Conservation (phyloP, 495 filamentous ascomycete genomes). For the Venustampulla echinocandica region DNA sequence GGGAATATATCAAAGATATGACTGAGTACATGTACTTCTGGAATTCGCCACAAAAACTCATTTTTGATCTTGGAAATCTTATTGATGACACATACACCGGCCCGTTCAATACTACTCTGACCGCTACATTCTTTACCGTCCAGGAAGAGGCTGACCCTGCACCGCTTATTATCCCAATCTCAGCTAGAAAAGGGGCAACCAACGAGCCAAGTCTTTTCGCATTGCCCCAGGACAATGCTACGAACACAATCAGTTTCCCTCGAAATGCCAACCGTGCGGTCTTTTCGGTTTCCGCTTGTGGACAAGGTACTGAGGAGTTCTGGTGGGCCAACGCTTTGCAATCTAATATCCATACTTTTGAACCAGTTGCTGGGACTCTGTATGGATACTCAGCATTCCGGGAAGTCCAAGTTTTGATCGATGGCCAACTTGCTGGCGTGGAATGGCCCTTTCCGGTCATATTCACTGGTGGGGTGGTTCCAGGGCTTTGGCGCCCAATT, state of each 20-base stretch:
- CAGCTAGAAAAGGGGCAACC: conserved; percentile 42
- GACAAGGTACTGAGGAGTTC: conserved; percentile 75
- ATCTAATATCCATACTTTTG: conserved; percentile 54
- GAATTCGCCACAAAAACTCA: conserved; percentile 31
- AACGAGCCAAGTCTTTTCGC: conserved; percentile 58
- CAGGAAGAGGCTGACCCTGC: conserved; percentile 38
- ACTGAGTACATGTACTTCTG: conserved; percentile 63
- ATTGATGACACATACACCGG: conserved; percentile 58
- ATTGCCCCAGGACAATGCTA: conserved; percentile 57
- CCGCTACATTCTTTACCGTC: conserved; percentile 61
- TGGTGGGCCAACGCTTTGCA: conserved; percentile 82
- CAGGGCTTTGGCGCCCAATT: conserved; percentile 75
- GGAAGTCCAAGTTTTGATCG: conserved; percentile 73
- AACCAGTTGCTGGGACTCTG: conserved; percentile 42
- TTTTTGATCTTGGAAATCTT: conserved; percentile 28
- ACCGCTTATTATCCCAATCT: conserved; percentile 67
- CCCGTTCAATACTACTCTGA: conserved; percentile 71
- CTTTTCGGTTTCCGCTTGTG: conserved; percentile 67
- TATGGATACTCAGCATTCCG: conserved; percentile 72
- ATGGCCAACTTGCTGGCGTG: conserved; percentile 68
- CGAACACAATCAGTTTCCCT: conserved; percentile 50
- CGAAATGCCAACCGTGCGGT: conserved; percentile 58
- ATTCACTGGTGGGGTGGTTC: conserved; percentile 80
- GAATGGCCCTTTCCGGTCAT: conserved; percentile 81
- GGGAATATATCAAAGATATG: conserved; percentile 81